A percentile compares a stretch with the other conserved stretches of the same genome.
Evolutionary conservation across 768 basidiomycete genomes (phyloP).

Genomic region (Mycena amicta): DNA sequence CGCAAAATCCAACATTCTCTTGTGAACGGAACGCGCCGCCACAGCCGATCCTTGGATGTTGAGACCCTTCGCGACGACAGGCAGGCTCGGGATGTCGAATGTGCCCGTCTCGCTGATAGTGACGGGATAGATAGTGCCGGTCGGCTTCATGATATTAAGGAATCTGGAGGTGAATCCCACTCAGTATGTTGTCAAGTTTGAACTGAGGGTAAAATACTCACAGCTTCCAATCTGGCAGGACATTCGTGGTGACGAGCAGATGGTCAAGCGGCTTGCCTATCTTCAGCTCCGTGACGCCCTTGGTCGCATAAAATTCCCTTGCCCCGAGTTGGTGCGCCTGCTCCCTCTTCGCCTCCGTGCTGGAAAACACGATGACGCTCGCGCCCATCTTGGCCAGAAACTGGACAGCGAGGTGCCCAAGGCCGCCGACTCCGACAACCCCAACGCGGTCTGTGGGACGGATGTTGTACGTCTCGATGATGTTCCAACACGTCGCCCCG

Average conservation of each 20-base stretch:
- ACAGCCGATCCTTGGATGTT: conserved; percentile 17
- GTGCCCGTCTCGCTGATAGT: not conserved
- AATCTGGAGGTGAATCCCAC: not conserved
- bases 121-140: not conserved
- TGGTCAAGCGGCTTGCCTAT: conserved; percentile 28
- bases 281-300: conserved; percentile 25
- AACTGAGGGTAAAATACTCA: not conserved
- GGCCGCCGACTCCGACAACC: conserved; percentile 34
- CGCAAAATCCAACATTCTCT: conserved; percentile 33
- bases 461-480: not conserved
- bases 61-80: not conserved
- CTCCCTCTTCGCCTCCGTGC: conserved; percentile 31
- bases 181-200: no score
- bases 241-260: conserved; percentile 30
- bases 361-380: conserved; percentile 38
- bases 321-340: conserved; percentile 35
- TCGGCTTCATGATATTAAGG: not conserved
- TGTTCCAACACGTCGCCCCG: not conserved
- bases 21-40: not conserved
- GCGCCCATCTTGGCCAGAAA: conserved; percentile 42
- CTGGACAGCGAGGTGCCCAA: conserved; percentile 40
- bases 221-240: not conserved
- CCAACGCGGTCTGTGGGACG: not conserved
- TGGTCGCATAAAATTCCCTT: conserved; percentile 35
- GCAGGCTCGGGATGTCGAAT: not conserved